Evolutionary conservation across 2,329 filamentous ascomycete genomes (phyloP), one percentile per base, ranked within the genome.

Genomic region (Pestalotiopsis sp.): DNA sequence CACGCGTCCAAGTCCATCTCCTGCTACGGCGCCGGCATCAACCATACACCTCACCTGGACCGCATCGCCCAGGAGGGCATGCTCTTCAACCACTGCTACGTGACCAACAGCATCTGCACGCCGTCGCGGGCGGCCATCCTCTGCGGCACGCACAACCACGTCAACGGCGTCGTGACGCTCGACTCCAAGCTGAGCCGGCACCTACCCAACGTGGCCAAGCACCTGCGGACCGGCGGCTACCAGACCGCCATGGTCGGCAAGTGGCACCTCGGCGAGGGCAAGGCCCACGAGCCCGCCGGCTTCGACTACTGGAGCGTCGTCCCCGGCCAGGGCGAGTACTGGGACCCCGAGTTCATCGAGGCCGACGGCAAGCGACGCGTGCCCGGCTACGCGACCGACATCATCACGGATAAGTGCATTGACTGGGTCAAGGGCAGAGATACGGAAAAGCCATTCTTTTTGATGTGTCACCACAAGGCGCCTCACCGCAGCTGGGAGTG

Each of bases 401-500:
- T 87, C 69, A 86, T 87, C 70, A 86, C 84, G 0, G 81, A 87
- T 68, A 86, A 85, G 74, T 81, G 78, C 27, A 70, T 87, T 3
- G 73, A 81, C 27, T 86, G 78, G 72, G 80, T 86, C 17, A 52
- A 52, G 17, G 45, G 3, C 7, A 52, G 75, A 14, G 75, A 80
- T 27, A 76, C 78, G 7, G 76, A 78, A 57, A 78, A 78, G 67
- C 85, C 85, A 0, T 87, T 87, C 75, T 87, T 87, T 72, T 71
- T 86, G 58, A 87, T 88, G 85, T 87, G 84, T 72, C 86, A 87
- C 70, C 85, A 88, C 73, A 88, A 88, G 71, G 86, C 86, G 0
- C 85, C 86, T 0, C 86, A 88, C 70, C 79, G 85, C 4, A 81
- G 79, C 13, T 87, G 86, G 85, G 85, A 87, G 70, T 86, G 78